Base-by-base conservation (phyloP, 345 rosid species). In the Zanthoxylum bungeanum region DNA sequence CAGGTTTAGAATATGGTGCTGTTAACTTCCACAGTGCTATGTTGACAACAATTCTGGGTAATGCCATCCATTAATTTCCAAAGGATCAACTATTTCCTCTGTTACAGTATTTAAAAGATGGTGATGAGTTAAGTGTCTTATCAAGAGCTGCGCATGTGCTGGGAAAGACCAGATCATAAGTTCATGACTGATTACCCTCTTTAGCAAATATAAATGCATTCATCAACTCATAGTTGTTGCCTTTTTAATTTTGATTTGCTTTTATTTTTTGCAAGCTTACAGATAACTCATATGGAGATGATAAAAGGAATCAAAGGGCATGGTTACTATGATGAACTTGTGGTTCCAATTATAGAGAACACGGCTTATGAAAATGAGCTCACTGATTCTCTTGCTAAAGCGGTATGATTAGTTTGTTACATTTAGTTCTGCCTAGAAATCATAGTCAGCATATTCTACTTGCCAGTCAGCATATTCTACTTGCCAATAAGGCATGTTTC, bases 251-350 rank as follows among this genome's bases (percentile, higher is more conserved):
- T 64, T 49, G 37, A 47, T 70, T 73, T 64, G 9, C 68, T 25
- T 74, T 24, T 60, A 24, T 50, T 37, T 66, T 70, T 58, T 60
- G 64, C 51, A 14, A 59, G 47, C 77, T 51, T 76, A 46, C 84
- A 96, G 98, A 89, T 91, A 72, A 91, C 98, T 64, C 98, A 93
- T 79, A 91, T 96, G 99, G 99, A 96, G 87, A 89, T 93, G 99
- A 91, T 96, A 69, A 95, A 95, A 82, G 99, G 99, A 75, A 96
- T 96, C 72, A 79, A 93, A 79, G 99, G 97, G 74, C 99, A 96
- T 66, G 97, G 97, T 59, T 96, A 93, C 70, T 88, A 88, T 75
- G 98, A 96, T 60, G 98, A 91, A 77, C 96, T 96, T 68, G 90
- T 91, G 31, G 89, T 96, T 66, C 99, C 98, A 66, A 96, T 96